Evolutionary conservation across 2,329 filamentous ascomycete species (phyloP).

Genomic region (Tolypocladium cylindrosporum): DNA sequence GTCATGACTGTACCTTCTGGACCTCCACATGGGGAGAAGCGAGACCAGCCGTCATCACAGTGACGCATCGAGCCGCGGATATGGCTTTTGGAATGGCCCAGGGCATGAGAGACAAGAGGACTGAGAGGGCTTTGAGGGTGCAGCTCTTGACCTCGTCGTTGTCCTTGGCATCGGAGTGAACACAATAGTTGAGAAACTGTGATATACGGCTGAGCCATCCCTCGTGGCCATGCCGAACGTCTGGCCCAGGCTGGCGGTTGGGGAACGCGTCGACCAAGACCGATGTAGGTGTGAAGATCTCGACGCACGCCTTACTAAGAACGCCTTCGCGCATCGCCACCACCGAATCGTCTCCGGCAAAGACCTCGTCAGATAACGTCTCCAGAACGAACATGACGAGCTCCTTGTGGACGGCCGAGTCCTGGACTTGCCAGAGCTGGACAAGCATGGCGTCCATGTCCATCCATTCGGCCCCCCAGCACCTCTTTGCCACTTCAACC

Average conservation of each 20-base stretch:
- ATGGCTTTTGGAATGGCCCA: constrained; percentile 86
- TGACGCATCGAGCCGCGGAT: constrained; percentile 58
- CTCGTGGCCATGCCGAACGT: constrained; percentile 67
- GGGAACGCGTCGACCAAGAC: constrained; percentile 71
- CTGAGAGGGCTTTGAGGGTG: constrained; percentile 65
- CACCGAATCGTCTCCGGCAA: constrained; percentile 80
- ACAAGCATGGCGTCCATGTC: constrained; percentile 84
- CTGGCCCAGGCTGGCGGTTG: constrained; percentile 55
- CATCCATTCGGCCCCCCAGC: constrained; percentile 88
- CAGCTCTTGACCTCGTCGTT: constrained; percentile 60
- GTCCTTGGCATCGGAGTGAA: constrained; percentile 53
- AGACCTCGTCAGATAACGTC: constrained; percentile 87
- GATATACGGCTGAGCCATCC: constrained; percentile 81
- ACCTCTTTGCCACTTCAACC: constrained; percentile 88
- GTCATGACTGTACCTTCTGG: constrained; percentile 47
- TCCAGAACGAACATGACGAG: constrained; percentile 84
- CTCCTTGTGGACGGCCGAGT: constrained; percentile 61
- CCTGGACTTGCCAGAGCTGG: constrained; percentile 66
- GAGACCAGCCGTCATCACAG: constrained; percentile 61
- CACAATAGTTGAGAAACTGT: constrained; percentile 62
- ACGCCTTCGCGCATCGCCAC: constrained; percentile 74
- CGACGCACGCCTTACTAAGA: constrained; percentile 81
- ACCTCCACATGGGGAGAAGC: constrained; percentile 60
- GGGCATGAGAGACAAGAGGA: constrained; percentile 67
- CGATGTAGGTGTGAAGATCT: constrained; percentile 76